Evolutionary conservation across 352 stramenopile genomes (phyloP).

Genomic region (Pythium pectinolyticum): DNA sequence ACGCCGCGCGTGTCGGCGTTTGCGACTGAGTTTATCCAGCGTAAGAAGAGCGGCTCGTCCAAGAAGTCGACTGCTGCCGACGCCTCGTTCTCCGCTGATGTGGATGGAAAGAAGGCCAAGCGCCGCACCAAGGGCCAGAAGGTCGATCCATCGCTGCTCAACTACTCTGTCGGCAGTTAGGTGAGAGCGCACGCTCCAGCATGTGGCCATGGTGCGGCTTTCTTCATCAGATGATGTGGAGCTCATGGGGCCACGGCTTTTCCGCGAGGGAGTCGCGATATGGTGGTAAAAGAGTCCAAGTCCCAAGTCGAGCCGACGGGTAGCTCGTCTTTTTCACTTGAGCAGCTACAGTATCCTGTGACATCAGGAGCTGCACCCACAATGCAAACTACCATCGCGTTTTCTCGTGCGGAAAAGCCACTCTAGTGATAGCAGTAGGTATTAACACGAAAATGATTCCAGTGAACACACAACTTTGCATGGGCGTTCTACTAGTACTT

Average conservation of each 20-base stretch:
- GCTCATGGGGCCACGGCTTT: background rate
- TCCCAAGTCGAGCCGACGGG: constrained; percentile 5
- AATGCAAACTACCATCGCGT: background rate
- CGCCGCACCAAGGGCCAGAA: constrained; percentile 69
- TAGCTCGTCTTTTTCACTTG: constrained; percentile 10
- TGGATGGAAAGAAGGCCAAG: constrained; percentile 56
- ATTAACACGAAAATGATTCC: background rate
- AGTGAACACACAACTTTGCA: too few relatives aligned
- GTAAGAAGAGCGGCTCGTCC: constrained; percentile 72
- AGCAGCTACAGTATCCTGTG: background rate
- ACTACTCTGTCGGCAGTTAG: constrained; percentile 62
- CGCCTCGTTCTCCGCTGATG: constrained; percentile 21
- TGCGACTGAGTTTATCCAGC: constrained; percentile 96
- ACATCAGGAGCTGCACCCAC: background rate
- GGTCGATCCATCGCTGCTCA: constrained; percentile 71
- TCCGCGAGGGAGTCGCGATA: background rate
- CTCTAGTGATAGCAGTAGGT: constrained; percentile 30
- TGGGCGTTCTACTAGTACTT: too few relatives aligned
- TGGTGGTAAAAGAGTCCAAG: background rate
- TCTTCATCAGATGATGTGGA: too few relatives aligned
- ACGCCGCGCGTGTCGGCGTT: constrained; percentile 96
- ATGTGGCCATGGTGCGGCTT: too few relatives aligned
- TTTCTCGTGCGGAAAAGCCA: background rate
- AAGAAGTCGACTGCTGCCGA: constrained; percentile 40
- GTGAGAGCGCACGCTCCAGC: background rate